Evolutionary conservation across 2,329 filamentous ascomycete species (phyloP).

Genomic region (Teratosphaeria pseudoeucalypti): DNA sequence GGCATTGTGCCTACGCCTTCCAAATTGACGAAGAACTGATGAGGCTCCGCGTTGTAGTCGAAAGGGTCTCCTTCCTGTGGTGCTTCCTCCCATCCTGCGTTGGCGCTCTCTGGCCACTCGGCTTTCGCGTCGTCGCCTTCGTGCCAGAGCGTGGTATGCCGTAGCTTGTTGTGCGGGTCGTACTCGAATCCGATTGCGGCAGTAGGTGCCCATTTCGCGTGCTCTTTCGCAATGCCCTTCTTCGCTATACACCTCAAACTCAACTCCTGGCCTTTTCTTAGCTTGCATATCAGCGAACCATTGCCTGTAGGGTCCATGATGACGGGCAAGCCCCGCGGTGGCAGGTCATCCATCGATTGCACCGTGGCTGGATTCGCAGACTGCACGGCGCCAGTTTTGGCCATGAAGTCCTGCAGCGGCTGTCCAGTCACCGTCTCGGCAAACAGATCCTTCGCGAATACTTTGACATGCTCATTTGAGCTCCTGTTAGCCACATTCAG

Average conservation of each 20-base stretch:
- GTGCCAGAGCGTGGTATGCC: conserved; percentile 90
- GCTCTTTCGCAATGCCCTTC: conserved; percentile 97
- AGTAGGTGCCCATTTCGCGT: conserved; percentile 94
- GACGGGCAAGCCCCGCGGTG: conserved; percentile 56
- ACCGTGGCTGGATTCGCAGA: conserved; percentile 34
- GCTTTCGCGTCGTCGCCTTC: conserved; percentile 56
- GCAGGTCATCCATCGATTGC: conserved; percentile 53
- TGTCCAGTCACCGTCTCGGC: conserved; percentile 46
- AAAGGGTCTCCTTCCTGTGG: conserved; percentile 75
- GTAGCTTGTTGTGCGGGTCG: conserved; percentile 91
- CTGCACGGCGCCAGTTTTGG: neutral
- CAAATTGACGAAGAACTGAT: conserved; percentile 79
- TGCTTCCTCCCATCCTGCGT: conserved; percentile 69
- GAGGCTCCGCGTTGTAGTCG: conserved; percentile 78
- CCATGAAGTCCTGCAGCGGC: conserved; percentile 51
- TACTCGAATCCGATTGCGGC: conserved; percentile 94
- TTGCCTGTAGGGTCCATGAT: conserved; percentile 72
- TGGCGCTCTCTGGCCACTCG: conserved; percentile 34
- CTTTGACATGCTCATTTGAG: conserved; percentile 78
- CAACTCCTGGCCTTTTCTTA: conserved; percentile 81
- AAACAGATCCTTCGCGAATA: conserved; percentile 82
- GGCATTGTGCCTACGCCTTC: conserved; percentile 81
- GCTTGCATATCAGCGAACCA: conserved; percentile 79
- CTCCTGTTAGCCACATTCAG: conserved; percentile 64
- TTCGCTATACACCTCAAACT: conserved; percentile 88